Conservation (phyloP, 495 filamentous ascomycete species). For the Penicillium desertorum region DNA sequence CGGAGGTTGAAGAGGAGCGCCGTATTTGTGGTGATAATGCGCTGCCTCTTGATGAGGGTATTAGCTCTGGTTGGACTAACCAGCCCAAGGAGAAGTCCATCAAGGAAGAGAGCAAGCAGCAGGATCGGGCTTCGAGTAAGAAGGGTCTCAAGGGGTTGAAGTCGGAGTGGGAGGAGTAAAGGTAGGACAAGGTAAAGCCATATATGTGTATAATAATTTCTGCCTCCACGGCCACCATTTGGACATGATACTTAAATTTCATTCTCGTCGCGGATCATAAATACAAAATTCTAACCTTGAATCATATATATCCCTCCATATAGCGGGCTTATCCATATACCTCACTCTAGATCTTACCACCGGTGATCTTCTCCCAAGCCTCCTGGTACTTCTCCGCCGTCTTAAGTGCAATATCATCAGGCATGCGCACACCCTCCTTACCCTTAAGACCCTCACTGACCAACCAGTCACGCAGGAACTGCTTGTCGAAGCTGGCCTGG, state of each 20-base stretch:
- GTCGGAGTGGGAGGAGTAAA: conserved; percentile 42
- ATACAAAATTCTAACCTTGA: background rate
- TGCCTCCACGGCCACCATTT: background rate
- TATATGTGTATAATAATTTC: conserved; percentile 17
- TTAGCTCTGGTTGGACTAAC: conserved; percentile 33
- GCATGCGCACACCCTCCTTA: conserved; percentile 66
- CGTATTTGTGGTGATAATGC: conserved; percentile 46
- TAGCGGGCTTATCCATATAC: background rate
- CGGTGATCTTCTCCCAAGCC: conserved; percentile 70
- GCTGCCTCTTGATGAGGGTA: conserved; percentile 44
- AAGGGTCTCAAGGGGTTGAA: conserved; percentile 42
- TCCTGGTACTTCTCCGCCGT: conserved; percentile 67
- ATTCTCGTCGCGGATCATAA: conserved; percentile 9
- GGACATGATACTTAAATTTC: conserved; percentile 4
- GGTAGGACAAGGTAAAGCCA: conserved; percentile 1
- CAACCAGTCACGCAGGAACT: conserved; percentile 87
- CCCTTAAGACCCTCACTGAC: conserved; percentile 67
- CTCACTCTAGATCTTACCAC: conserved; percentile 29
- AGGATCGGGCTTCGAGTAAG: conserved; percentile 19
- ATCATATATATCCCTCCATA: background rate
- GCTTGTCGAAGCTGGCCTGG: conserved; percentile 90
- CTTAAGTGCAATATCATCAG: conserved; percentile 59
- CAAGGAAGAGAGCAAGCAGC: conserved; percentile 9
- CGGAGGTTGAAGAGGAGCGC: conserved; percentile 41
- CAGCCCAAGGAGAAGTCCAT: conserved; percentile 3